phyloP scores from a whole-genome alignment of 2,329 filamentous ascomycete genomes.

The Piedraia hortae region DNA sequence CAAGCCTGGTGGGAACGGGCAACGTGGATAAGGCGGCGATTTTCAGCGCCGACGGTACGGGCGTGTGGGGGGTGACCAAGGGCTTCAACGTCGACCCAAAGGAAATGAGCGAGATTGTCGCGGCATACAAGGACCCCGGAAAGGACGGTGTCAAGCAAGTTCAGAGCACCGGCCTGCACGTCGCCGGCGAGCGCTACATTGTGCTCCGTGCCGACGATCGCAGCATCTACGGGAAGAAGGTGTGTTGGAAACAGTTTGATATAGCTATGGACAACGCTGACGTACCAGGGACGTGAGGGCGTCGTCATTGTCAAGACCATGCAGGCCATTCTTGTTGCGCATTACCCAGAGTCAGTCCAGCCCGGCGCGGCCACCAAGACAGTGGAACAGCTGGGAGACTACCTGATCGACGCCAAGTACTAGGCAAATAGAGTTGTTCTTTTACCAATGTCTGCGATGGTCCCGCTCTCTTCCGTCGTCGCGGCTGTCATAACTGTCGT shows the following conservation, averaged over 20 bases:
- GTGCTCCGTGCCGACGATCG: constrained; percentile 47
- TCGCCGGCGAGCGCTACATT: constrained; percentile 55
- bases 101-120: constrained; percentile 28
- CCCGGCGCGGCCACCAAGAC: constrained; percentile 52
- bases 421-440: constrained; percentile 18
- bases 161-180: constrained; percentile 43
- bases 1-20: constrained; percentile 56
- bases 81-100: constrained; percentile 42
- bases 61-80: constrained; percentile 43
- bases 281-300: constrained; percentile 43
- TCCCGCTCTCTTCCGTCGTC: no score
- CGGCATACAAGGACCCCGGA: constrained; percentile 25
- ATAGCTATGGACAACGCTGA: neutral
- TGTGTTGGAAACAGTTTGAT: constrained; percentile 17
- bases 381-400: constrained; percentile 64
- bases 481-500: constrained; percentile 5
- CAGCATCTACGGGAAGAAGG: constrained; percentile 66
- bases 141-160: constrained; percentile 33
- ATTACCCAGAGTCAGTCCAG: constrained; percentile 49
- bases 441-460: no score
- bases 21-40: constrained; percentile 68
- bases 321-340: constrained; percentile 66
- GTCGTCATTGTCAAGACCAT: constrained; percentile 63
- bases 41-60: constrained; percentile 54
- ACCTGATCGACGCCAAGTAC: constrained; percentile 55